These are phyloP conservation scores for Xanthoconium separans DNA, from an alignment of 1,284 basidiomycete genomes.

Conservation along the genomic window DNA sequence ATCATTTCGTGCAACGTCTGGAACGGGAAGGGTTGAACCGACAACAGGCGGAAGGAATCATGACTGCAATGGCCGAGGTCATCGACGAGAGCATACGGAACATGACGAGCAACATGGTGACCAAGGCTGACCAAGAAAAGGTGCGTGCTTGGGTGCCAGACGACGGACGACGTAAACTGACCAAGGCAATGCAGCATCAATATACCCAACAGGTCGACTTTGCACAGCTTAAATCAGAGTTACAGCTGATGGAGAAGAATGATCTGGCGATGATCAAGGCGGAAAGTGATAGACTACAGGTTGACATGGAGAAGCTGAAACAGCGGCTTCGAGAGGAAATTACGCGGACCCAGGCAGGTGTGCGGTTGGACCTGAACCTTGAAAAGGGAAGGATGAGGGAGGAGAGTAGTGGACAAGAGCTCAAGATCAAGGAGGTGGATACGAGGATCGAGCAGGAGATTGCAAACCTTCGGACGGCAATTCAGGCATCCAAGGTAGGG, in stretches of 20 bases:
- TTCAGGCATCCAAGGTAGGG: slow-evolving; percentile 86
- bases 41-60: slow-evolving; percentile 91
- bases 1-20: slow-evolving; percentile 87
- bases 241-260: slow-evolving; percentile 97
- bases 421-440: slow-evolving; percentile 98
- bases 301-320: slow-evolving; percentile 95
- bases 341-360: slow-evolving; percentile 90
- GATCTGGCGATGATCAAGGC: slow-evolving; percentile 95
- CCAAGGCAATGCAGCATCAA: slow-evolving; percentile 59
- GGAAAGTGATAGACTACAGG: slow-evolving; percentile 89
- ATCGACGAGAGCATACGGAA: slow-evolving; percentile 93
- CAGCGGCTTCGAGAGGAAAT: slow-evolving; percentile 92
- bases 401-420: slow-evolving; percentile 88
- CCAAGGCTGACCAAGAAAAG: slow-evolving; percentile 93
- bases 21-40: slow-evolving; percentile 86
- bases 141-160: slow-evolving; percentile 40
- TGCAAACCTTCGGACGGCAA: slow-evolving; percentile 83
- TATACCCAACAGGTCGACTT: slow-evolving; percentile 98
- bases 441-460: slow-evolving; percentile 98
- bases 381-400: slow-evolving; percentile 97
- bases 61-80: slow-evolving; percentile 92
- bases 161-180: slow-evolving; percentile 11
- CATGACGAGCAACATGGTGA: slow-evolving; percentile 93
- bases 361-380: slow-evolving; percentile 92
- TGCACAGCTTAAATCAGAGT: slow-evolving; percentile 93